Conservation (phyloP, 2,329 filamentous ascomycete species). For the Colletotrichum camelliae region DNA sequence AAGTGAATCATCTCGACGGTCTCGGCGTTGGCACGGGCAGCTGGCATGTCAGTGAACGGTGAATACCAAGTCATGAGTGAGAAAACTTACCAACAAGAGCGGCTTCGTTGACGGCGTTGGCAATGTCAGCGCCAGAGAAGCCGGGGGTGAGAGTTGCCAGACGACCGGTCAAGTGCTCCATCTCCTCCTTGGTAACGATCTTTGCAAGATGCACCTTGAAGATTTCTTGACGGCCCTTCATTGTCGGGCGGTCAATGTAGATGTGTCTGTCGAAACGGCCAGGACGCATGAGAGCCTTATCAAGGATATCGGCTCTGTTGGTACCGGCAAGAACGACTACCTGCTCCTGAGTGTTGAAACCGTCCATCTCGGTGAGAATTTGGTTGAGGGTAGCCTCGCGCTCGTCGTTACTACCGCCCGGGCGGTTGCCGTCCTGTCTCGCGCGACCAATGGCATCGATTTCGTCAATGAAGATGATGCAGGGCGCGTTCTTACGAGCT, state of each 20-base stretch:
- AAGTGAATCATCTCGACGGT: slow-evolving; percentile 90
- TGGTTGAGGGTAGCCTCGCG: slow-evolving; percentile 97
- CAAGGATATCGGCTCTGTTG: slow-evolving; percentile 91
- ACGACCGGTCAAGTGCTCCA: slow-evolving; percentile 86
- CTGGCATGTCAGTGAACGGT: slow-evolving; percentile 57
- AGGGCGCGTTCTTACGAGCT: slow-evolving; percentile 93
- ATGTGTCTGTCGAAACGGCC: slow-evolving; percentile 98
- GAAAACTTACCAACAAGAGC: slow-evolving; percentile 82
- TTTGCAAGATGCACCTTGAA: slow-evolving; percentile 94
- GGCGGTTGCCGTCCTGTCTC: slow-evolving; percentile 74
- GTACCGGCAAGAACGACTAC: slow-evolving; percentile 97
- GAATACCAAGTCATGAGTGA: neutral
- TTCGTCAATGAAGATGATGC: slow-evolving; percentile 99
- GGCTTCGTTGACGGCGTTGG: slow-evolving; percentile 98
- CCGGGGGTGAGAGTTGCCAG: slow-evolving; percentile 92
- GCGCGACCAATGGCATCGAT: slow-evolving; percentile 97
- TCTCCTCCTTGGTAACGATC: slow-evolving; percentile 90
- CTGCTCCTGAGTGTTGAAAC: slow-evolving; percentile 96
- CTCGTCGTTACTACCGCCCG: slow-evolving; percentile 85
- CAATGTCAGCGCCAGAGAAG: slow-evolving; percentile 97
- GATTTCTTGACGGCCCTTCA: slow-evolving; percentile 95
- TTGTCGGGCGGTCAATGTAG: slow-evolving; percentile 90
- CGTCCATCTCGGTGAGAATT: slow-evolving; percentile 99
- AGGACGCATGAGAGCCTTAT: slow-evolving; percentile 91
- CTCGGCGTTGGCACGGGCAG: slow-evolving; percentile 81